Base-by-base conservation (phyloP, 352 stramenopile species). In the Phytophthora meadii region DNA sequence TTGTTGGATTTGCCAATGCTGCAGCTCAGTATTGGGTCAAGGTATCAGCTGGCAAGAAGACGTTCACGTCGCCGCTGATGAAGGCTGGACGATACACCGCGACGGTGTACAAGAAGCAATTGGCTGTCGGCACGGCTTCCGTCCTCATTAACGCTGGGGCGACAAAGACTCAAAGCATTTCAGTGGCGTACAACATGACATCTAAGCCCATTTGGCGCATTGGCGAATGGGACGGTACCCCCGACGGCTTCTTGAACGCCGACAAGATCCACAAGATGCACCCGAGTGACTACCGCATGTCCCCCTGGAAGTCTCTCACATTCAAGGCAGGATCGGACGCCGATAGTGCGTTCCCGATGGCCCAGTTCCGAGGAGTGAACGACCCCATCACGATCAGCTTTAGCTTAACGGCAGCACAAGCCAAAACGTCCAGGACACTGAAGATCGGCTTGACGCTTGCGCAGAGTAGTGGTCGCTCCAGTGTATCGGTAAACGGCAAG, bases 191-290 rank as follows among this genome's bases (percentile, higher is more conserved):
- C 48, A 67, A 61, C 0, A 15, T 66, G 37, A 70, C 58, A 5
- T 34, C 66, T 11, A 64, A 54, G 1, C 63, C 74, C 11, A 72
- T 84, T 57, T 86, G 77, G 77, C 69, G 63, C 34, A 84, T 74
- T 52, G 66, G 66, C 24, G 61, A 65, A 32, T 74, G 66, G 66
- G 66, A 74, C 44, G 66, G 58, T 30, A 86, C 77, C 0, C 72
- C 77, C 11, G 63, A 78, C 15, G 77, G 74, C 19, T 82, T 86
- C 45, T 25, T 77, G 1, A 86, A 86, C 52, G 66, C 77, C 3
- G 66, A 83, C 61, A 86, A 83, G 66, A 82, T 86, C 50, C 63
- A 80, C 72, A 72, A 54, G 25, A 86, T 86, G 77, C 77, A 86
- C 28, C 77, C 74, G 19, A 83, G 77, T 15, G 77, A 86, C 50